phyloP scores from a whole-genome alignment of 805 yeast genomes.

The Candida easanensis region DNA sequence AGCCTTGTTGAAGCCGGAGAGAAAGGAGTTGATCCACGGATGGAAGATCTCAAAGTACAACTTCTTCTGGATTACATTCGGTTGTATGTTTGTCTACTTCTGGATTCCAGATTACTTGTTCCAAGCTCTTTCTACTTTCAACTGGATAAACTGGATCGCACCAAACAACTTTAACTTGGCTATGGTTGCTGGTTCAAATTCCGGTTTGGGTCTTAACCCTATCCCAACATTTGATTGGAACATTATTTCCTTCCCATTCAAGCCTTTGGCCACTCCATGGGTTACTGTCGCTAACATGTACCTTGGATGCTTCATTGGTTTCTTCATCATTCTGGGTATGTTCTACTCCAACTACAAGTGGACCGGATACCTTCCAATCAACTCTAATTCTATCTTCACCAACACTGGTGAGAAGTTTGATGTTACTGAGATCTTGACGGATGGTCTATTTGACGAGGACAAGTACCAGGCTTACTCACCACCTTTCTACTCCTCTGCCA shows the following conservation, averaged over 20 bases:
- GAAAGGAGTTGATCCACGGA: conserved; percentile 31
- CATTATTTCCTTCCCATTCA: conserved; percentile 22
- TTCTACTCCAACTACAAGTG: conserved; percentile 41
- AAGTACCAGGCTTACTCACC: conserved; percentile 55
- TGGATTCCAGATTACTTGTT: conserved; percentile 47
- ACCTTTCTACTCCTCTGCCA: conserved; percentile 65
- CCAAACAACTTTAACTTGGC: conserved; percentile 49
- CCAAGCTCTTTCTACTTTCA: conserved; percentile 40
- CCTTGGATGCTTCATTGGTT: conserved; percentile 34
- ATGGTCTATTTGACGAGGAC: conserved; percentile 43
- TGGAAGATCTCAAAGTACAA: conserved; percentile 34
- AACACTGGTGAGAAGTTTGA: conserved; percentile 48
- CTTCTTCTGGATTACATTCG: conserved; percentile 32
- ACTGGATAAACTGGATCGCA: conserved; percentile 59
- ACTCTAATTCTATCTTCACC: conserved; percentile 48
- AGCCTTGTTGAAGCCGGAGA: conserved; percentile 40
- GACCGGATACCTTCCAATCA: conserved; percentile 38
- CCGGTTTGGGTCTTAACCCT: conserved; percentile 55
- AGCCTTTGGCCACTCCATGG: conserved; percentile 46
- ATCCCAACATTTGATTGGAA: conserved; percentile 54
- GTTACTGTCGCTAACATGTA: conserved; percentile 32
- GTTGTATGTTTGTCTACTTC: conserved; percentile 38
- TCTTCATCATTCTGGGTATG: conserved; percentile 33
- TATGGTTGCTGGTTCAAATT: conserved; percentile 42
- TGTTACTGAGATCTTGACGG: conserved; percentile 44